A percentile compares a stretch with the other conserved stretches of the same genome.
Evolutionary conservation across 2,329 filamentous ascomycete species (phyloP).

Genomic region (Aspergillus japonicus): DNA sequence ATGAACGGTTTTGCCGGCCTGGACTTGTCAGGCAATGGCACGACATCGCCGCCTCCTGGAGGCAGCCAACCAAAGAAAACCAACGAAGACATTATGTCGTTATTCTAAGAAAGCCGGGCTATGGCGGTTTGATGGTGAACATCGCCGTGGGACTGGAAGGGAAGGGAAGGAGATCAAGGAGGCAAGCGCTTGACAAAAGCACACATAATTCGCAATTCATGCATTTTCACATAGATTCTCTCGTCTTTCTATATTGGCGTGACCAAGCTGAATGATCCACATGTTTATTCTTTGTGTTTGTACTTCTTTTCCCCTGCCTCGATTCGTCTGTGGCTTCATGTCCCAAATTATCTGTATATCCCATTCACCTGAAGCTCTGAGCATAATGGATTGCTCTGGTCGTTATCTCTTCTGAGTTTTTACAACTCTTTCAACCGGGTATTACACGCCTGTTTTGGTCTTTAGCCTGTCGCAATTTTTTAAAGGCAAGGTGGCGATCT

Average conservation of each 20-base stretch:
- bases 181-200: background rate
- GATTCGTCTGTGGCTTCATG: background rate
- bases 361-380: background rate
- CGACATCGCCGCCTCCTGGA: conserved; percentile 24
- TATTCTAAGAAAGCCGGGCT: conserved; percentile 45
- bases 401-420: background rate
- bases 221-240: conserved; percentile 3
- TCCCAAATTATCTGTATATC: conserved; percentile 8
- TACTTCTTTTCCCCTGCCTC: background rate
- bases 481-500: background rate
- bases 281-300: background rate
- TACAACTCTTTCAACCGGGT: background rate
- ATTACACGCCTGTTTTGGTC: no score
- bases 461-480: background rate
- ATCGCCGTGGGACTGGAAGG: background rate
- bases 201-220: conserved; percentile 5
- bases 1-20: conserved; percentile 81
- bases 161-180: background rate
- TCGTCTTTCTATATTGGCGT: background rate
- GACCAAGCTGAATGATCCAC: background rate
- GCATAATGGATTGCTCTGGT: background rate
- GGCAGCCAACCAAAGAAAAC: conserved; percentile 46
- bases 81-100: conserved; percentile 56
- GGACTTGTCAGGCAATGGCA: conserved; percentile 61
- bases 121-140: background rate